Conservation (phyloP, 1,284 basidiomycete species). For the Puccinia triticina region DNA sequence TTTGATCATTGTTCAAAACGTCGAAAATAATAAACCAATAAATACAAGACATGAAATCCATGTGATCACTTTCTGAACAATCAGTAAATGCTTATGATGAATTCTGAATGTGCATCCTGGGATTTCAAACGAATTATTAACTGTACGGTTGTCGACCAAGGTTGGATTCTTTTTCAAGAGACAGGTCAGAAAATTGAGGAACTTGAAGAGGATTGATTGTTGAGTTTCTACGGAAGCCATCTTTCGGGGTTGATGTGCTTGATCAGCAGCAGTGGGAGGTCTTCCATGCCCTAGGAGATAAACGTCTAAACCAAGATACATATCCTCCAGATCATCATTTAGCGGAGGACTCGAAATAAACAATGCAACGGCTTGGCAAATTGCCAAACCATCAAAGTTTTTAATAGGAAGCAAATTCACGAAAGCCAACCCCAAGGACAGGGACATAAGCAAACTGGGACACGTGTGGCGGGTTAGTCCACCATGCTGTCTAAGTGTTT, state of each 20-base stretch:
- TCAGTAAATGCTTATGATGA: background rate
- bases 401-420: conserved; percentile 34
- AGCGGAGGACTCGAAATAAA: background rate
- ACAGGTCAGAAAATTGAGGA: background rate
- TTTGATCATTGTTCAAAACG: conserved; percentile 2
- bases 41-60: conserved; percentile 34
- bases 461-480: background rate
- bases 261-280: conserved; percentile 21
- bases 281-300: conserved; percentile 14
- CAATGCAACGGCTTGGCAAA: conserved; percentile 17
- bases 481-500: background rate
- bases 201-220: background rate
- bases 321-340: conserved; percentile 18
- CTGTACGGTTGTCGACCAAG: background rate
- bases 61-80: conserved; percentile 11
- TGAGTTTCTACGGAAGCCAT: background rate
- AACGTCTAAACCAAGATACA: background rate
- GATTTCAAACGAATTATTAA: background rate
- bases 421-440: conserved; percentile 41
- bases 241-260: background rate
- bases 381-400: conserved; percentile 38
- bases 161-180: background rate
- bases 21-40: conserved; percentile 1
- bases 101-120: background rate
- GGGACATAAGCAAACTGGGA: conserved; percentile 29